These are phyloP conservation scores for Aspergillus hortae DNA, from an alignment of 2,329 filamentous ascomycete species.

Conservation along the genomic window DNA sequence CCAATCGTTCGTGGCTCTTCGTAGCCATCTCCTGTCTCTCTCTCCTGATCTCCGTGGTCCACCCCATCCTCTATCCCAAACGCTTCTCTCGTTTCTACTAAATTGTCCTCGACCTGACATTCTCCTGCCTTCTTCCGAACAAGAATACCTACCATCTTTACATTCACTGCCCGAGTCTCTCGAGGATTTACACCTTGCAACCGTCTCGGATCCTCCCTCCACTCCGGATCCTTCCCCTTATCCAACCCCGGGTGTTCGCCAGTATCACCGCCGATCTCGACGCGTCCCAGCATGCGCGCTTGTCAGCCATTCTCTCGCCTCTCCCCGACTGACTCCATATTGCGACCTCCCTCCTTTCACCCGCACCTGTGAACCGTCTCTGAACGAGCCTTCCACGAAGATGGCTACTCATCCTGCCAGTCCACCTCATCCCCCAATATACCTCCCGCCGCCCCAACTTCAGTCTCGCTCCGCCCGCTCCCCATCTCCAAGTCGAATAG, in stretches of 20 bases:
- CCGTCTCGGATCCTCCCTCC: background rate
- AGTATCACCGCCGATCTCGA: conserved; percentile 7
- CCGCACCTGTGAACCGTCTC: conserved; percentile 18
- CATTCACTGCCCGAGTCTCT: background rate
- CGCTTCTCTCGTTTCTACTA: background rate
- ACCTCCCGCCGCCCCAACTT: conserved; percentile 22
- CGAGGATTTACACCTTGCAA: too few species aligned
- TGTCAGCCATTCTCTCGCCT: conserved; percentile 26
- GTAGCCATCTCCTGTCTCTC: background rate
- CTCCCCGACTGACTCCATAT: conserved; percentile 20
- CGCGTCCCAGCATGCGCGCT: conserved; percentile 36
- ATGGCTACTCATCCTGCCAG: conserved; percentile 31
- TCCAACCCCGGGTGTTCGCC: background rate
- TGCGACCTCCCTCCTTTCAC: conserved; percentile 27
- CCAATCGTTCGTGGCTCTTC: background rate
- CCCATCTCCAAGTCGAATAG: conserved; percentile 36
- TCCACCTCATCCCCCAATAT: conserved; percentile 27
- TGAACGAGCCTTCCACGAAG: conserved; percentile 12
- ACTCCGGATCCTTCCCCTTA: background rate
- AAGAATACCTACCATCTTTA: background rate
- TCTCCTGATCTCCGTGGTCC: background rate
- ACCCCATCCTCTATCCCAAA: conserved; percentile 1
- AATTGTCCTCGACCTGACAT: background rate
- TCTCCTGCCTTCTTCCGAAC: background rate
- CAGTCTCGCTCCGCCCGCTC: conserved; percentile 33